A percentile compares a stretch with the other conserved stretches of the same genome.
Conservation (phyloP, 805 yeast species). For the Candida boidinii region DNA sequence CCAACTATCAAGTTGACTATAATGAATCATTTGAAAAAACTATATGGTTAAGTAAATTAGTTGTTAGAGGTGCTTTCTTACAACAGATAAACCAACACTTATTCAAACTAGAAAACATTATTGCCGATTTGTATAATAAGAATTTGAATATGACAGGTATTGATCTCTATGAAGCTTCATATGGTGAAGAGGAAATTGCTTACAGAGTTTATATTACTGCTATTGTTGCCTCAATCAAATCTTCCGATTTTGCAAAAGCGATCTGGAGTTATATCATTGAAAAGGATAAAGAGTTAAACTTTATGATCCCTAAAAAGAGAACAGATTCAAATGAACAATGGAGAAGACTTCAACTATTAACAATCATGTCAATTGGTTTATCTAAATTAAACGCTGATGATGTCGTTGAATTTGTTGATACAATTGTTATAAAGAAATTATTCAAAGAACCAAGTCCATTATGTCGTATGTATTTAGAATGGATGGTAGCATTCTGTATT, state of each 20-base stretch:
- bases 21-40: slow-evolving; percentile 28
- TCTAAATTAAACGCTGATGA: slow-evolving; percentile 22
- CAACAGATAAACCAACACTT: slow-evolving; percentile 47
- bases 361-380: slow-evolving; percentile 39
- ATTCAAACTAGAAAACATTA: slow-evolving; percentile 50
- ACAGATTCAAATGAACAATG: slow-evolving; percentile 67
- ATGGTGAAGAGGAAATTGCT: slow-evolving; percentile 52
- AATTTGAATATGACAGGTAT: slow-evolving; percentile 26
- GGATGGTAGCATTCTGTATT: slow-evolving; percentile 52
- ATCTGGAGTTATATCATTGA: slow-evolving; percentile 30
- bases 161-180: slow-evolving; percentile 35
- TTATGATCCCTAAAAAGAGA: slow-evolving; percentile 42
- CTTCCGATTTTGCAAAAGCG: slow-evolving; percentile 20
- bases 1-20: slow-evolving; percentile 31
- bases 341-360: slow-evolving; percentile 48
- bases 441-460: slow-evolving; percentile 69
- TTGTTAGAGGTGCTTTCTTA: slow-evolving; percentile 37
- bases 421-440: slow-evolving; percentile 27
- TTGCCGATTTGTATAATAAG: slow-evolving; percentile 45
- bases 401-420: slow-evolving; percentile 19
- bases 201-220: slow-evolving; percentile 43
- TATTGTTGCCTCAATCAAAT: slow-evolving; percentile 29
- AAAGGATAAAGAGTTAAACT: slow-evolving; percentile 28
- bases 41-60: slow-evolving; percentile 41
- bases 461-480: slow-evolving; percentile 68